Conservation (phyloP, 306 rosid species). For the Quercus berberidifolia region DNA sequence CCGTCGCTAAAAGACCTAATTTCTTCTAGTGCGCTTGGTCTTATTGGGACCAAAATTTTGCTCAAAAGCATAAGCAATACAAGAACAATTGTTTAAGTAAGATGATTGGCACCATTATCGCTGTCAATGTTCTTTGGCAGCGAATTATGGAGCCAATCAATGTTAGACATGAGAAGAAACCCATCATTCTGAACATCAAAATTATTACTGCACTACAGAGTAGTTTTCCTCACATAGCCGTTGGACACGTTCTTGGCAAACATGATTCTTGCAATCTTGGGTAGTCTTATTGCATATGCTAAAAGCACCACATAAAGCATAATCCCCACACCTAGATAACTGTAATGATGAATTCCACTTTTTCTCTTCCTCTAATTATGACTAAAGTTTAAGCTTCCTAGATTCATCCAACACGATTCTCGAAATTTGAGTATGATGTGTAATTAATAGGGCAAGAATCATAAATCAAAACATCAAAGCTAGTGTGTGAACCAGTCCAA, state of each 20-base stretch:
- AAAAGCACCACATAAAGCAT: background rate
- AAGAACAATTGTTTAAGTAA: conserved; percentile 10
- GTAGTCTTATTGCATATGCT: background rate
- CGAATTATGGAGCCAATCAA: background rate
- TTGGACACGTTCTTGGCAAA: background rate
- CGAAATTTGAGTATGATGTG: no score
- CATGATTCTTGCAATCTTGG: background rate
- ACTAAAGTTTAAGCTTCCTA: background rate
- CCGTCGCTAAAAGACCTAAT: no score
- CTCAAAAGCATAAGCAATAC: conserved; percentile 14
- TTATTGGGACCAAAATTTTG: background rate
- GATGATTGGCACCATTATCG: background rate
- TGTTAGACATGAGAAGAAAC: background rate
- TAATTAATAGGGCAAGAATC: no score
- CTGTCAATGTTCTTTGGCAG: background rate
- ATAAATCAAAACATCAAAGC: no score
- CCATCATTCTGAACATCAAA: background rate
- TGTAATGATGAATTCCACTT: background rate
- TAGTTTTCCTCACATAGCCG: background rate
- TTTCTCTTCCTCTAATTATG: background rate
- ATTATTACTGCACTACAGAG: background rate
- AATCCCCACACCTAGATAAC: background rate
- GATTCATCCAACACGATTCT: background rate
- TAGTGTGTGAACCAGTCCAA: no score
- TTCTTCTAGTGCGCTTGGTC: no score